Conservation (phyloP, 139 green algal genomes). For the Marvania coccoides region DNA sequence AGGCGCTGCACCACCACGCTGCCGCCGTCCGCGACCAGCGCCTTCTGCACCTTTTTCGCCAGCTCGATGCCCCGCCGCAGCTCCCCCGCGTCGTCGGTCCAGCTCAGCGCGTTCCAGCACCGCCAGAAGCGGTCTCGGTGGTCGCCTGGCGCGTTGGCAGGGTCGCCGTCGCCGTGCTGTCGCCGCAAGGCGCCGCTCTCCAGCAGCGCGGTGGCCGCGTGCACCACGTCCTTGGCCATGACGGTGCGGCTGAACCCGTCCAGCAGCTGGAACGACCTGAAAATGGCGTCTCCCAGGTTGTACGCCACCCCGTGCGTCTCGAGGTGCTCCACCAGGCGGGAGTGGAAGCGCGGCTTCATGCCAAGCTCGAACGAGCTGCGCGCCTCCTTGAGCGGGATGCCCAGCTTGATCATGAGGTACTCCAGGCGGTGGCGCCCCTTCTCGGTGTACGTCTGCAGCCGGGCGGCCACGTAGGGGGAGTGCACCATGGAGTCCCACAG, state of each 20-base stretch:
- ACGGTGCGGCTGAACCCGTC: constrained; percentile 32
- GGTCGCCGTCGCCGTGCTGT: not conserved
- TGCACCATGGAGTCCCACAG: constrained; percentile 78
- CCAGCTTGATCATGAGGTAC: constrained; percentile 68
- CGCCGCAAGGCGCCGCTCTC: constrained; percentile 22
- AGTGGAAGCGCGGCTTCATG: constrained; percentile 36
- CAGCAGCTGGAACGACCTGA: constrained; percentile 37
- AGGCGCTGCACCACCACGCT: constrained; percentile 18
- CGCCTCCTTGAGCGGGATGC: constrained; percentile 50
- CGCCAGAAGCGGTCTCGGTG: constrained; percentile 4
- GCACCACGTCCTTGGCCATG: constrained; percentile 45
- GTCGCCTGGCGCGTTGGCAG: not conserved
- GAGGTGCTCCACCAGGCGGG: constrained; percentile 25
- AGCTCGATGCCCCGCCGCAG: constrained; percentile 41
- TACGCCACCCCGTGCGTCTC: constrained; percentile 28
- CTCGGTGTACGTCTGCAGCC: constrained; percentile 75
- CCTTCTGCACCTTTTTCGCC: constrained; percentile 49
- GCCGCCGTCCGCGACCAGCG: constrained; percentile 40
- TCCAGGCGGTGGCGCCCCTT: constrained; percentile 54
- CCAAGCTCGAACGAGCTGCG: constrained; percentile 7
- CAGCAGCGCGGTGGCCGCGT: constrained; percentile 46
- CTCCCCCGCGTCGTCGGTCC: constrained; percentile 11
- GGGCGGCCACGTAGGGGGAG: constrained; percentile 67
- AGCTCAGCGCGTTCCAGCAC: constrained; percentile 25
- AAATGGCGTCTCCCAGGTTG: constrained; percentile 36